Conservation (phyloP, 2,329 filamentous ascomycete genomes). For the Calonectria naviculata region DNA sequence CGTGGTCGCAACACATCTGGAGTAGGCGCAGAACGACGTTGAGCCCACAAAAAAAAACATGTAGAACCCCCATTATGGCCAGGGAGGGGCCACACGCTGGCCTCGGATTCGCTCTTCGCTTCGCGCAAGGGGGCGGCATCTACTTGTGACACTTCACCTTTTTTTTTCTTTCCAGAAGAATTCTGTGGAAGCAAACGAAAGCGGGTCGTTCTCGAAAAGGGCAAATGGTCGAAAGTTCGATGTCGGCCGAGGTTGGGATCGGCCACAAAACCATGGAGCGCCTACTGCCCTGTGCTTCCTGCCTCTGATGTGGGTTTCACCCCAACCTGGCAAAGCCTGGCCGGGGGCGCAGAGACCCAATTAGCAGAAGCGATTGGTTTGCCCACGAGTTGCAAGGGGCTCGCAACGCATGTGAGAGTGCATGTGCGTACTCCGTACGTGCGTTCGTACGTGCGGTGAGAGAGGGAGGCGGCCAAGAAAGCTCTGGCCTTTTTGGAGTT, state of each 20-base stretch:
- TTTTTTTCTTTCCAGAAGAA: constrained; percentile 16
- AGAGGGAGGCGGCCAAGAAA: no score
- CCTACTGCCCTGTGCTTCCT: constrained; percentile 5
- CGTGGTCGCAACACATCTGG: constrained; percentile 10
- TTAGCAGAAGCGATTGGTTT: constrained; percentile 1
- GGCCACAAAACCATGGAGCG: neutral
- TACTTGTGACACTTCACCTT: neutral
- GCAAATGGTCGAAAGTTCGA: neutral
- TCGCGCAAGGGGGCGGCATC: constrained; percentile 2
- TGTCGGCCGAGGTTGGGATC: constrained; percentile 8
- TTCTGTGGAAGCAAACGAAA: constrained; percentile 14
- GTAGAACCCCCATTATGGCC: neutral
- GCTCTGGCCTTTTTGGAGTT: neutral
- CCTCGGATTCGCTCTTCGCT: neutral
- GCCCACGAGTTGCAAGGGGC: constrained; percentile 2
- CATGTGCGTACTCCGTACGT: neutral
- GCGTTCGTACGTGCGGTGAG: constrained; percentile 6
- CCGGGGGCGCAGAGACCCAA: neutral
- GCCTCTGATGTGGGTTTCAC: constrained; percentile 10
- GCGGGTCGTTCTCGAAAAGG: constrained; percentile 16
- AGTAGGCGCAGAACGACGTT: constrained; percentile 22
- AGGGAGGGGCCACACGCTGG: neutral
- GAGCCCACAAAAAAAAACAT: neutral
- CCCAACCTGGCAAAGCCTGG: neutral
- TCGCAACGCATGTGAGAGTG: constrained; percentile 2